Base-by-base conservation (phyloP, 345 rosid species). In the Melaleuca alternifolia region DNA sequence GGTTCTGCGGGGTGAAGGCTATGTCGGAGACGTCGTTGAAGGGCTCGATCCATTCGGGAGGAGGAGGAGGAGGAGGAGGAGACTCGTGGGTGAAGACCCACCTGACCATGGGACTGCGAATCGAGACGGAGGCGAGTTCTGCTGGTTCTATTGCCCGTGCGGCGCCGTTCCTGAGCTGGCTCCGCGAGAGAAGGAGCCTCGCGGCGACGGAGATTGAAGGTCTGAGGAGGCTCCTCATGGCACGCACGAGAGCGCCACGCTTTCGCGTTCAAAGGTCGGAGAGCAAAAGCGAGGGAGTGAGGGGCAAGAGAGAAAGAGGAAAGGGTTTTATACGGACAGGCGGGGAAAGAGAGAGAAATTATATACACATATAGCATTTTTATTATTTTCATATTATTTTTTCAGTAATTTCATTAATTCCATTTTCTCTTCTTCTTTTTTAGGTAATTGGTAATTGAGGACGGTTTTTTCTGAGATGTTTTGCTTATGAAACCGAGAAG, bases 1-100 rank as follows among this genome's bases (percentile, higher is more conserved):
- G 90, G 90, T 88, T 87, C 57, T 86, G 89, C 57, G 86, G 88
- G 56, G 87, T 84, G 75, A 91, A 90, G 85, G 91, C 93, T 51
- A 94, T 84, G 87, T 90, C 98, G 51, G 99, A 95, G 54, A 93
- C 91, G 87, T 96, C 96, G 88, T 57, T 85, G 85, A 94, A 90
- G 76, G 99, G 99, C 41, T 96, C 99, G 76, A 95, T 87, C 99
- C 98, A 96, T 90, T 96, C 98, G 52, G 98, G 97, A 87, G 99
- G 96, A 87, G 98, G 98, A 84, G 98, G 97, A 87, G 99, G 96
- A 87, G 98, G 98, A 84, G 91, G 90, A 24, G 92, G 87, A 11
- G 46, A 37, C 48, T 10, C 46, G 79, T 18, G 24, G 48, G 48
- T 71, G 48, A 33, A 71, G 79, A 18, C 79, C 79, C 79, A 41